phyloP scores from a whole-genome alignment of 192 early-diverging fungal species.

The Oehlia diaphana region DNA sequence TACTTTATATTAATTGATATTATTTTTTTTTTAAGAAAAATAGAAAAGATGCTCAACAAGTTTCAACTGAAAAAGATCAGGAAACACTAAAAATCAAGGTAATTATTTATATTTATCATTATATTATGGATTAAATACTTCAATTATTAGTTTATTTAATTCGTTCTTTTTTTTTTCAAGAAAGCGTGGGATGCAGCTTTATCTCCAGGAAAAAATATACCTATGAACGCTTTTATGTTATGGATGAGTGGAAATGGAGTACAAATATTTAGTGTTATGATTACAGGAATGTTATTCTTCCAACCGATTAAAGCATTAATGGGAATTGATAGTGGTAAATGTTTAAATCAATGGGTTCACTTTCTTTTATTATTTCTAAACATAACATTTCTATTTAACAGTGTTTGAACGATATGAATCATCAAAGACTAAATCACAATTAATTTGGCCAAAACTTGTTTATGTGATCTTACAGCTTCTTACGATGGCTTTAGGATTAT shows the following conservation, averaged over 20 bases:
- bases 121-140: neutral
- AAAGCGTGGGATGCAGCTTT: slow-evolving; percentile 98
- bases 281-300: slow-evolving; percentile 94
- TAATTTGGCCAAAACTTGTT: slow-evolving; percentile 78
- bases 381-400: slow-evolving; percentile 24
- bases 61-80: slow-evolving; percentile 10
- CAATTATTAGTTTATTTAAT: neutral
- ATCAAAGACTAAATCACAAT: slow-evolving; percentile 50
- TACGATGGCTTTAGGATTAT: slow-evolving; percentile 84
- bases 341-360: neutral
- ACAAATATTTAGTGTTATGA: slow-evolving; percentile 94
- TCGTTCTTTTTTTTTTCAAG: slow-evolving; percentile 39
- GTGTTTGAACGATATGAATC: slow-evolving; percentile 80
- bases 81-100: slow-evolving; percentile 27
- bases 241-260: slow-evolving; percentile 98
- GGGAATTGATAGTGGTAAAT: slow-evolving; percentile 63
- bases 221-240: slow-evolving; percentile 98
- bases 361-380: neutral
- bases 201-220: slow-evolving; percentile 85
- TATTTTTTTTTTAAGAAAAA: slow-evolving; percentile 15
- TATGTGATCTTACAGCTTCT: slow-evolving; percentile 83
- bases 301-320: slow-evolving; percentile 79
- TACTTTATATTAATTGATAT: too few relatives aligned
- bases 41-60: slow-evolving; percentile 7
- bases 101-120: neutral